Percentiles rank a stretch among this genome's conserved stretches.
Conservation (phyloP, 2,329 filamentous ascomycete species). For the Penicillium sp. region DNA sequence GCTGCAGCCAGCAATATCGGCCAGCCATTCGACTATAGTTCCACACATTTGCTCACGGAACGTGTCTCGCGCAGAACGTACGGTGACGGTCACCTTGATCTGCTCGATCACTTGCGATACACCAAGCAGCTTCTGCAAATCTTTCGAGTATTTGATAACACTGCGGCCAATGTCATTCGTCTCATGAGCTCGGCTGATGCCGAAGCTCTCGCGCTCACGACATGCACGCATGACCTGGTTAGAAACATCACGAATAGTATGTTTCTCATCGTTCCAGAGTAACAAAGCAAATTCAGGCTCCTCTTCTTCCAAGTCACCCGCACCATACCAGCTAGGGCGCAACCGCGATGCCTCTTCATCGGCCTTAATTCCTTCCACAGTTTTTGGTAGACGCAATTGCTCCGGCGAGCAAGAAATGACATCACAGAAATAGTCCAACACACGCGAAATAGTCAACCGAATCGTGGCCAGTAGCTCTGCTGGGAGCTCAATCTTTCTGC, state of each 20-base stretch:
- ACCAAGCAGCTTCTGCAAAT: constrained; percentile 72
- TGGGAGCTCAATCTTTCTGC: constrained; percentile 71
- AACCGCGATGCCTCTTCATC: constrained; percentile 83
- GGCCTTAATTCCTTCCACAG: constrained; percentile 74
- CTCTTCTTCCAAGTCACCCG: constrained; percentile 63
- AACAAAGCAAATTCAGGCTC: constrained; percentile 80
- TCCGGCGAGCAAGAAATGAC: constrained; percentile 98
- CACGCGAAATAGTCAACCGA: constrained; percentile 80
- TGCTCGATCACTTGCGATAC: constrained; percentile 89
- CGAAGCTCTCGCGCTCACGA: constrained; percentile 70
- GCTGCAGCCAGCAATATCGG: constrained; percentile 87
- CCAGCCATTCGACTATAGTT: constrained; percentile 95
- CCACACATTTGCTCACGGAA: constrained; percentile 98
- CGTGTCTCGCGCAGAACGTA: constrained; percentile 89
- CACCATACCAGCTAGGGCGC: constrained; percentile 72
- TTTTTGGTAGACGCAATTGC: constrained; percentile 85
- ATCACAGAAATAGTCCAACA: constrained; percentile 94
- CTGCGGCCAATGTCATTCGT: constrained; percentile 87
- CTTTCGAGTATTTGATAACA: constrained; percentile 74
- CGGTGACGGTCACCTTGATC: constrained; percentile 94
- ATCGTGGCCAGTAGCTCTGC: constrained; percentile 77
- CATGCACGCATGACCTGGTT: constrained; percentile 91
- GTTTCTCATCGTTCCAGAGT: constrained; percentile 98
- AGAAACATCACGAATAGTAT: constrained; percentile 88
- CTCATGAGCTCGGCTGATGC: constrained; percentile 77